These are phyloP conservation scores for Cutaneotrichosporon arboriforme DNA, from an alignment of 1,284 basidiomycete species.

Conservation along the genomic window DNA sequence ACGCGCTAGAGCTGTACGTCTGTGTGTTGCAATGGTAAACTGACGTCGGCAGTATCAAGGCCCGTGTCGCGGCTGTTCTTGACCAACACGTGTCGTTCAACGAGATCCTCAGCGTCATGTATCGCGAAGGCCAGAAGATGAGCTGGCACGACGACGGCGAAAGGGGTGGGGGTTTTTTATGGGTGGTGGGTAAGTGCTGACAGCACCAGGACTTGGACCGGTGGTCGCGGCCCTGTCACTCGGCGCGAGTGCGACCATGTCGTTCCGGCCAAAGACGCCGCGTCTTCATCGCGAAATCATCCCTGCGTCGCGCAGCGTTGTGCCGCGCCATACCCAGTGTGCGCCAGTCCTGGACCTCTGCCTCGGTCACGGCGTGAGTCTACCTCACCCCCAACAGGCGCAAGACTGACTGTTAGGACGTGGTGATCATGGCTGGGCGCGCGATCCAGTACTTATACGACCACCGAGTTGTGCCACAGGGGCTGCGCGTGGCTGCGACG, in stretches of 20 bases:
- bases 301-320: background rate
- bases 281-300: slow-evolving; percentile 3
- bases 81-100: slow-evolving; percentile 30
- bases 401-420: slow-evolving; percentile 22
- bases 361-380: slow-evolving; percentile 13
- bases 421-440: slow-evolving; percentile 39
- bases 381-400: background rate
- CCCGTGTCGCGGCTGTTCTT: slow-evolving; percentile 16
- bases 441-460: slow-evolving; percentile 34
- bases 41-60: slow-evolving; percentile 23
- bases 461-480: slow-evolving; percentile 34
- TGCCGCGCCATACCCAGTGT: background rate
- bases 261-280: slow-evolving; percentile 27
- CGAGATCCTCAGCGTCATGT: slow-evolving; percentile 41
- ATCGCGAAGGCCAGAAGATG: slow-evolving; percentile 46
- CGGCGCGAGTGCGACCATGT: slow-evolving; percentile 35
- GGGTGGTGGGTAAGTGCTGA: background rate
- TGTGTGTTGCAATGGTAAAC: slow-evolving; percentile 25
- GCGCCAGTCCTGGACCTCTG: slow-evolving; percentile 9
- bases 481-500: slow-evolving; percentile 36
- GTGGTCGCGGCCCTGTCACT: slow-evolving; percentile 38
- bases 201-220: slow-evolving; percentile 35
- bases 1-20: slow-evolving; percentile 32
- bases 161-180: slow-evolving; percentile 23
- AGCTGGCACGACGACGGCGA: slow-evolving; percentile 46